A percentile compares a stretch with the other conserved stretches of the same genome.
These are phyloP conservation scores for Tagetes patula DNA, from an alignment of 129 eudicot species.

Conservation along the genomic window DNA sequence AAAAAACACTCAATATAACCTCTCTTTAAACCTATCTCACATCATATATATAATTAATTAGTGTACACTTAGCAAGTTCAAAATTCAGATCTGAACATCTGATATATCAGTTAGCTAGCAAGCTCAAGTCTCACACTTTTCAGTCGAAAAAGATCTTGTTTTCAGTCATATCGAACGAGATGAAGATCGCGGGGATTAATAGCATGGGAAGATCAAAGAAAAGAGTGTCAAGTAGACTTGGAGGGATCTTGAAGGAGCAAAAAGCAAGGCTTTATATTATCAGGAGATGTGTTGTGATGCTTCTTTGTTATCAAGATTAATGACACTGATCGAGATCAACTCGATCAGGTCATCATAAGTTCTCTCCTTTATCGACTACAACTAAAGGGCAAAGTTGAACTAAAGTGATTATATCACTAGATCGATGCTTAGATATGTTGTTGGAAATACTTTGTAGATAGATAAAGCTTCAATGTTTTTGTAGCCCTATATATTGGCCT, in stretches of 20 bases:
- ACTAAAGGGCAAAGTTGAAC: not conserved
- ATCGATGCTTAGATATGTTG: not conserved
- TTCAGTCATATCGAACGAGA: not conserved
- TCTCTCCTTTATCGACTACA: no score
- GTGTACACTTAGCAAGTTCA: not conserved
- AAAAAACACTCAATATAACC: conserved; percentile 10
- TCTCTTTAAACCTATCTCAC: not conserved
- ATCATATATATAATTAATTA: not conserved
- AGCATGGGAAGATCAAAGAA: conserved; percentile 66
- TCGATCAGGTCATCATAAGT: not conserved
- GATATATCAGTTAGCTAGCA: not conserved
- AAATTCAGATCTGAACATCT: not conserved
- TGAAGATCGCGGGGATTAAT: conserved; percentile 41
- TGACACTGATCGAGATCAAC: not conserved
- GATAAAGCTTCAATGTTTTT: conserved; percentile 34
- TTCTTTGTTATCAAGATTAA: conserved; percentile 88
- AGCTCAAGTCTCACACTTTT: not conserved
- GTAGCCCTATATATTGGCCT: conserved; percentile 21
- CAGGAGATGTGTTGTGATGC: conserved; percentile 94
- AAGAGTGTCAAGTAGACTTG: conserved; percentile 70
- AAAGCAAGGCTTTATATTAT: conserved; percentile 90
- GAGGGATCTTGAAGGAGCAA: conserved; percentile 83
- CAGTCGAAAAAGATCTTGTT: not conserved
- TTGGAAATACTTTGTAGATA: conserved; percentile 19
- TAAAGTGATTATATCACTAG: not conserved